These are phyloP conservation scores for Pezicula rhizophila DNA, from an alignment of 2,329 filamentous ascomycete species.

Conservation along the genomic window DNA sequence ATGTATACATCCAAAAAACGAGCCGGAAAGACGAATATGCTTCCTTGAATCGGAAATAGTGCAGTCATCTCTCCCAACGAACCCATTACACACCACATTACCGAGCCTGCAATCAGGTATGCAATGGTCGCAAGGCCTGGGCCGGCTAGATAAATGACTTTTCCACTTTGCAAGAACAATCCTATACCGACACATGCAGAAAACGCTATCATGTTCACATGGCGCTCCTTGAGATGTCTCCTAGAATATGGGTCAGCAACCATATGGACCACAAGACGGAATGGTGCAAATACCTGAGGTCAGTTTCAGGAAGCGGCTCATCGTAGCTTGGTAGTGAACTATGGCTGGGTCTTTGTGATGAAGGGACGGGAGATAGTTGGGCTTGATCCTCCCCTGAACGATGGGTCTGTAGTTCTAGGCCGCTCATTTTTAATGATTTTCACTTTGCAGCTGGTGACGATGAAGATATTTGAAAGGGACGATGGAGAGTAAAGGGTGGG, in stretches of 20 bases:
- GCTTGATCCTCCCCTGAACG: too few species aligned
- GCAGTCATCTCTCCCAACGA: slow-evolving; percentile 34
- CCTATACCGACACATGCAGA: slow-evolving; percentile 38
- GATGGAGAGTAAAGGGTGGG: too few species aligned
- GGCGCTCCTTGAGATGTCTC: slow-evolving; percentile 31
- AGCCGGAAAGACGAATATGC: slow-evolving; percentile 10
- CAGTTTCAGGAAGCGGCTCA: slow-evolving; percentile 1
- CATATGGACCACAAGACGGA: neutral
- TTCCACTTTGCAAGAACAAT: slow-evolving; percentile 38
- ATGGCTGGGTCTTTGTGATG: neutral
- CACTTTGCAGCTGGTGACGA: too few species aligned
- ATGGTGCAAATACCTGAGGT: neutral
- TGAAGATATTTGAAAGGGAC: too few species aligned
- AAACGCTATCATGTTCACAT: slow-evolving; percentile 37
- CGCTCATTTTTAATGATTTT: too few species aligned
- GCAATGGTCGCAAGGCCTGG: slow-evolving; percentile 35
- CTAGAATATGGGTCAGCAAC: neutral
- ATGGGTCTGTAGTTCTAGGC: too few species aligned
- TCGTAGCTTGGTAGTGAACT: neutral
- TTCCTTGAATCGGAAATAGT: slow-evolving; percentile 33
- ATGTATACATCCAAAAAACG: slow-evolving; percentile 8
- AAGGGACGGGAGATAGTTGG: too few species aligned
- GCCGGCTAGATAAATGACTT: slow-evolving; percentile 36
- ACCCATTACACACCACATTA: slow-evolving; percentile 41
- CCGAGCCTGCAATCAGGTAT: slow-evolving; percentile 38